A percentile compares a stretch with the other conserved stretches of the same genome.
Conservation (phyloP, 176 grass and related monocot genomes). For the Ensete ventricosum region DNA sequence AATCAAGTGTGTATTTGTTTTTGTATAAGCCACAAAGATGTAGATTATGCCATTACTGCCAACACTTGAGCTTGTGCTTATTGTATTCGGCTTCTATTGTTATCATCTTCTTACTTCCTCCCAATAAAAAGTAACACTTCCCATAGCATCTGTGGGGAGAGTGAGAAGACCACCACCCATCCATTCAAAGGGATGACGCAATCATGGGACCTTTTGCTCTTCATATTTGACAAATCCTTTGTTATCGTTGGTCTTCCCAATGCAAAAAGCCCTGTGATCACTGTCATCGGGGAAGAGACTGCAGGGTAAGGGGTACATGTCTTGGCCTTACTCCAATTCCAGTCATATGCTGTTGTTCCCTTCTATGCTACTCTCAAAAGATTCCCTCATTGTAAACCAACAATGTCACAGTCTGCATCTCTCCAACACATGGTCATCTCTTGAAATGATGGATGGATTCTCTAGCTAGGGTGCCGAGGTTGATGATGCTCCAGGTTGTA, state of each 20-base stretch:
- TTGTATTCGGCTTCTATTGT: not conserved
- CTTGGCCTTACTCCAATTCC: slow-evolving; percentile 11
- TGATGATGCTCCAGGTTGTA: not conserved
- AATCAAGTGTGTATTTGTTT: not conserved
- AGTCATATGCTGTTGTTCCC: slow-evolving; percentile 16
- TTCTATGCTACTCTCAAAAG: slow-evolving; percentile 14
- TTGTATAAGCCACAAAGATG: not conserved
- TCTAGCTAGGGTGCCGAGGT: not conserved
- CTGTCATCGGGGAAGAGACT: not conserved
- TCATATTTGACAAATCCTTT: not conserved
- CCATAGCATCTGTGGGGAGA: not conserved
- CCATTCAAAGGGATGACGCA: not conserved
- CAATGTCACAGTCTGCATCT: not conserved
- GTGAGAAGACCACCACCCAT: not conserved
- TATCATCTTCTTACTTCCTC: not conserved
- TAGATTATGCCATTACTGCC: slow-evolving; percentile 5
- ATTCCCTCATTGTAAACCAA: slow-evolving; percentile 16
- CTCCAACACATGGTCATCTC: slow-evolving; percentile 7
- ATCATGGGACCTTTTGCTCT: not conserved
- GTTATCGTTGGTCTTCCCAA: not conserved
- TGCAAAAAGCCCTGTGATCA: not conserved
- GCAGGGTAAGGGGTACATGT: not conserved
- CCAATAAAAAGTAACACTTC: slow-evolving; percentile 1
- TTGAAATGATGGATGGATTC: not conserved
- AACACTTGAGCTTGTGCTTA: not conserved